phyloP scores from a whole-genome alignment of 805 yeast species.

The Metschnikowia matae region DNA sequence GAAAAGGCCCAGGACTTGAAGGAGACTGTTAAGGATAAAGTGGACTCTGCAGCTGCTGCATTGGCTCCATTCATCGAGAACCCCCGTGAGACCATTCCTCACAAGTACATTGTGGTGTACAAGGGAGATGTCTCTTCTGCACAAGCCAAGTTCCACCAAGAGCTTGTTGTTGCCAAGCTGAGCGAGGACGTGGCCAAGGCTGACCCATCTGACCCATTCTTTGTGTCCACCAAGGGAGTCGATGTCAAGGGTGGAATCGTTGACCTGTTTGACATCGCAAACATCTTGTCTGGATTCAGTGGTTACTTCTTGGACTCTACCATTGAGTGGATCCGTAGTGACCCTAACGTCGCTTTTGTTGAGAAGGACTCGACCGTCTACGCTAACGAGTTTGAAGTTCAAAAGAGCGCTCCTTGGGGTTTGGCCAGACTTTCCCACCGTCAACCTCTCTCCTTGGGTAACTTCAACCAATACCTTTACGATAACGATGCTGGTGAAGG shows the following conservation, averaged over 20 bases:
- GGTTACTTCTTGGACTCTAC: conserved; percentile 78
- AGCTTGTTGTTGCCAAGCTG: conserved; percentile 53
- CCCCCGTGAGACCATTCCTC: conserved; percentile 46
- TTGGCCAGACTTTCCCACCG: conserved; percentile 86
- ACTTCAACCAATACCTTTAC: conserved; percentile 44
- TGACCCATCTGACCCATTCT: conserved; percentile 20
- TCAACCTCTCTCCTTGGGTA: conserved; percentile 60
- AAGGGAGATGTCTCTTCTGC: conserved; percentile 57
- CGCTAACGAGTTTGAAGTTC: conserved; percentile 59
- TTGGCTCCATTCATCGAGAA: conserved; percentile 17
- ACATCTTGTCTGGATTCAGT: conserved; percentile 68
- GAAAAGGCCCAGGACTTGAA: conserved; percentile 11
- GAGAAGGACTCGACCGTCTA: conserved; percentile 66
- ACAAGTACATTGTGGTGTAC: conserved; percentile 82
- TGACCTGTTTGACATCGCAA: conserved; percentile 52
- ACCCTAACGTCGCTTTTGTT: conserved; percentile 60
- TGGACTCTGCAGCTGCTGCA: conserved; percentile 7
- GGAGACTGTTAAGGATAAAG: conserved; percentile 4
- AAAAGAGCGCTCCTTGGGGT: conserved; percentile 93
- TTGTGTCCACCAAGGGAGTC: conserved; percentile 11
- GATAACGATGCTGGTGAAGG: conserved; percentile 43
- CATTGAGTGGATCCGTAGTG: conserved; percentile 66
- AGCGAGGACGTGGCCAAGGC: conserved; percentile 34
- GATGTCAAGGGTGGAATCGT: conserved; percentile 14
- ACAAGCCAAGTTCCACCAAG: conserved; percentile 59